Percentiles rank a stretch among this genome's conserved stretches.
Evolutionary conservation across 192 early-diverging fungal genomes (phyloP).

Genomic region (Backusella liffmaniae): DNA sequence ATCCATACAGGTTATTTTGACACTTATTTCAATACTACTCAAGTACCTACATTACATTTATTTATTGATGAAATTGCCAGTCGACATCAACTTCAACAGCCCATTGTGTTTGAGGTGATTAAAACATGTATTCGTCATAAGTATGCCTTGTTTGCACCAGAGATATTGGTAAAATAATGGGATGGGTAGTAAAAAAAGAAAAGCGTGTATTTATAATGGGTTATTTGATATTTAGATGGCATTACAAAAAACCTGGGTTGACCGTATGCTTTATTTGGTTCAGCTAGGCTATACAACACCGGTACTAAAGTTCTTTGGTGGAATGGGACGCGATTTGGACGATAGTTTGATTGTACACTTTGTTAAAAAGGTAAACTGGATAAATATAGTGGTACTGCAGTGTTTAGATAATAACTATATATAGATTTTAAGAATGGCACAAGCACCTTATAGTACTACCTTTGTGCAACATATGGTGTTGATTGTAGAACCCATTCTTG

Average conservation of each 20-base stretch:
- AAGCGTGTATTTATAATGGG: background rate
- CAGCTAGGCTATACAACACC: conserved; percentile 64
- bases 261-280: conserved; percentile 66
- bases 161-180: conserved; percentile 46
- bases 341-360: conserved; percentile 70
- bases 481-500: conserved; percentile 15
- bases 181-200: background rate
- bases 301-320: conserved; percentile 58
- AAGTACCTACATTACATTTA: conserved; percentile 58
- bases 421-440: conserved; percentile 12
- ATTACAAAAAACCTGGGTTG: conserved; percentile 64
- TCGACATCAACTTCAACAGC: conserved; percentile 66
- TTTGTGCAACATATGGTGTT: conserved; percentile 6
- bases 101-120: conserved; percentile 62
- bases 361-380: conserved; percentile 45
- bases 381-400: background rate
- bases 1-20: conserved; percentile 66
- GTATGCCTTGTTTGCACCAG: conserved; percentile 54
- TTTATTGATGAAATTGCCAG: conserved; percentile 77
- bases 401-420: background rate
- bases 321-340: conserved; percentile 53
- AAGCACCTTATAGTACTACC: background rate
- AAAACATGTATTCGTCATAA: conserved; percentile 58
- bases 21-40: conserved; percentile 65
- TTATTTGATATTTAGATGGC: conserved; percentile 44